Conservation (phyloP, 1,139 yeast species). For the Taiozyma sp. region DNA sequence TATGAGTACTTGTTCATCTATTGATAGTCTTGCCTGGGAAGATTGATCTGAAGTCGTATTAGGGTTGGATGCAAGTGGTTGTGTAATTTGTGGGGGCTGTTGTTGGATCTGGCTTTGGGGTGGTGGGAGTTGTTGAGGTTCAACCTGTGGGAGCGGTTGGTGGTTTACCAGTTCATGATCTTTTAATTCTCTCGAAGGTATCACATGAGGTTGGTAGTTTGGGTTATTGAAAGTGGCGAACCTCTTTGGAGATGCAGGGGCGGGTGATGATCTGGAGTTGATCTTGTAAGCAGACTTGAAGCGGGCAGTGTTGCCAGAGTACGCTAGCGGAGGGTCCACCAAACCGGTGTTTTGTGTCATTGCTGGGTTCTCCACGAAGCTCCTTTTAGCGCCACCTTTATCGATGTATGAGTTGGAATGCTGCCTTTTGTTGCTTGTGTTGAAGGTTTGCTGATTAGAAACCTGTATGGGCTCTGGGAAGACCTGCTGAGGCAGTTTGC, state of each 20-base stretch:
- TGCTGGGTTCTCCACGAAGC: constrained; percentile 10
- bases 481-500: neutral
- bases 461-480: neutral
- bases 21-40: constrained; percentile 23
- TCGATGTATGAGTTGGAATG: constrained; percentile 26
- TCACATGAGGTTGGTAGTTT: constrained; percentile 1
- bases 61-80: neutral
- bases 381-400: constrained; percentile 7
- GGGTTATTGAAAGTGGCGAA: constrained; percentile 2
- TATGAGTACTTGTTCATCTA: constrained; percentile 68
- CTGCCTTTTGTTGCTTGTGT: constrained; percentile 24
- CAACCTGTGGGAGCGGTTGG: constrained; percentile 12
- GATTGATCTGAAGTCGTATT: constrained; percentile 4
- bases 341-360: neutral
- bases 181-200: constrained; percentile 10
- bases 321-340: neutral
- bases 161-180: constrained; percentile 10
- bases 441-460: constrained; percentile 1
- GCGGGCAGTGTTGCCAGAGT: constrained; percentile 2
- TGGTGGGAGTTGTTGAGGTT: constrained; percentile 13
- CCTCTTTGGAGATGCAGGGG: constrained; percentile 1
- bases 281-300: constrained; percentile 2
- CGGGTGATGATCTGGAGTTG: constrained; percentile 2
- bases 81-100: neutral
- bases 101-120: neutral